These are phyloP conservation scores for Botrytis deweyae DNA, from an alignment of 2,329 filamentous ascomycete genomes.

Conservation along the genomic window DNA sequence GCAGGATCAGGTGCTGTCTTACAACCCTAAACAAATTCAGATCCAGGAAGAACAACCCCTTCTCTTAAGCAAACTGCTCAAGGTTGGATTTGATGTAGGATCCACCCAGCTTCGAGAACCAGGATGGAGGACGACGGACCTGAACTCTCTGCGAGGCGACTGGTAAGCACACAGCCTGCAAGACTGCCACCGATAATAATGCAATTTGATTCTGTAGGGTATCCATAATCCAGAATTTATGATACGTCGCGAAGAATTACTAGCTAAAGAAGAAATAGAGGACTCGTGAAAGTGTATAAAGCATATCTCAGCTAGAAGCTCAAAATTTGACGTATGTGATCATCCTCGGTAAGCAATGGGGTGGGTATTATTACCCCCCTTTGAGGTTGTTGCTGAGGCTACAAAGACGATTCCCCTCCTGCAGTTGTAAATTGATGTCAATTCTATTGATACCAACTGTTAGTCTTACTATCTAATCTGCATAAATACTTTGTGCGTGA, in stretches of 20 bases:
- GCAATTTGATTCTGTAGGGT: conserved; percentile 33
- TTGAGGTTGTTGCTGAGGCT: not conserved
- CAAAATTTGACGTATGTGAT: not conserved
- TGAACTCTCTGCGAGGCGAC: conserved; percentile 32
- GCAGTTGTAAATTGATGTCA: not conserved
- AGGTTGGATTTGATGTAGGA: conserved; percentile 18
- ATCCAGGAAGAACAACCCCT: conserved; percentile 12
- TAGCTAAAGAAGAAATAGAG: not conserved
- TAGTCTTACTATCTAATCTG: not conserved
- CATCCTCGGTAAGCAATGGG: not conserved
- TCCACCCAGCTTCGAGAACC: conserved; percentile 43
- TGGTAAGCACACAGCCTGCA: conserved; percentile 41
- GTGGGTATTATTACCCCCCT: not conserved
- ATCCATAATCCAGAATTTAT: not conserved
- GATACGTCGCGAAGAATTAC: not conserved
- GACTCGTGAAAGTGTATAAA: not conserved
- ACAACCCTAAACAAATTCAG: conserved; percentile 40
- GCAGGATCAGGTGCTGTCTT: conserved; percentile 36
- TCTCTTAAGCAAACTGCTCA: not conserved
- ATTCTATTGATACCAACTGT: not conserved
- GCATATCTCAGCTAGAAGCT: not conserved
- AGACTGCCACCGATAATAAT: conserved; percentile 43
- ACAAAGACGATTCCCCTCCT: not conserved
- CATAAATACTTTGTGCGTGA: not conserved
- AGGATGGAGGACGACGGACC: conserved; percentile 37